Percentiles rank a stretch among this genome's conserved stretches.
Evolutionary conservation across 345 rosid genomes (phyloP).

Genomic region (Eucalyptus paniculata): DNA sequence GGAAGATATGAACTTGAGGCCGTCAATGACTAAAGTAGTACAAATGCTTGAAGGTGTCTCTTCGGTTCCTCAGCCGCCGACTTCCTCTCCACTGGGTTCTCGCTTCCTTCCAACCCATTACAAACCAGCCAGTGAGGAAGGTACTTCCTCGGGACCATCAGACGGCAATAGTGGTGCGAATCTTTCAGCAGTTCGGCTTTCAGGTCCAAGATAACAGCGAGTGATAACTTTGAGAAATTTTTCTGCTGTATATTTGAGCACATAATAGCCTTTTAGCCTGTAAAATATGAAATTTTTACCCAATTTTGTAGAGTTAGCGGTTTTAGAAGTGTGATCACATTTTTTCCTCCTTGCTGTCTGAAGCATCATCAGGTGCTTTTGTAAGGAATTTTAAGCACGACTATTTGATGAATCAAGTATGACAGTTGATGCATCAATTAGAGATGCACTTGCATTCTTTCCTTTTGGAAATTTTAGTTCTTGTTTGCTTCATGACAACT

Average conservation of each 20-base stretch:
- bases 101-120: conserved; percentile 38
- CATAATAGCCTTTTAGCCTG: neutral
- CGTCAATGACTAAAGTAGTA: conserved; percentile 76
- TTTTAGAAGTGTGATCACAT: neutral
- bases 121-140: conserved; percentile 43
- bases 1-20: conserved; percentile 75
- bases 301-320: neutral
- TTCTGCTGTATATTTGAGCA: neutral
- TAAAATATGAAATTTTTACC: neutral
- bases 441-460: neutral
- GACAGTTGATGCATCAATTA: neutral
- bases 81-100: conserved; percentile 45
- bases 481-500: neutral
- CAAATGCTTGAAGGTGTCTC: conserved; percentile 94
- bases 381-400: neutral
- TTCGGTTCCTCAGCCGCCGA: conserved; percentile 50
- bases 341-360: neutral
- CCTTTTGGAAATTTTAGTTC: neutral
- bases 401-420: neutral
- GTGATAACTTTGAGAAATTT: neutral
- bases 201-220: conserved; percentile 74
- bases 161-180: conserved; percentile 57
- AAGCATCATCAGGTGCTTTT: neutral
- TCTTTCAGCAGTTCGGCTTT: conserved; percentile 71
- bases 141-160: conserved; percentile 66